Conservation (phyloP, 2,329 filamentous ascomycete genomes). For the Pezicula rhizophila region DNA sequence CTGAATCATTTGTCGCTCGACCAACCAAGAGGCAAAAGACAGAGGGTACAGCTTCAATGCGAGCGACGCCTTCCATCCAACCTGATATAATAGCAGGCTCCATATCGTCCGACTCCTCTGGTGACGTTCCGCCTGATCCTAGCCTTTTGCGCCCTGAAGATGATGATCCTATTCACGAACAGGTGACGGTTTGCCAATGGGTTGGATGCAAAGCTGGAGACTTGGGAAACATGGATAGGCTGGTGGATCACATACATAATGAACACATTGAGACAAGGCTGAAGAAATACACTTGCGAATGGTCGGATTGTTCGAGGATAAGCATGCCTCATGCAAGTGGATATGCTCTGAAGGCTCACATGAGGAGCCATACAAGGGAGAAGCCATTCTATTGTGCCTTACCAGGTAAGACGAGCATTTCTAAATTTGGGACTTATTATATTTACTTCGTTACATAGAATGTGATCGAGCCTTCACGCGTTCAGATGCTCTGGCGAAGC, state of each 20-base stretch:
- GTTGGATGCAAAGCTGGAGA: constrained; percentile 68
- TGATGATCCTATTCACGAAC: constrained; percentile 64
- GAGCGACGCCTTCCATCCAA: constrained; percentile 24
- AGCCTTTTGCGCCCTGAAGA: constrained; percentile 63
- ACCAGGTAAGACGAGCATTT: constrained; percentile 57
- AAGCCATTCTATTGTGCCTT: constrained; percentile 97
- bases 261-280: constrained; percentile 89
- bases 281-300: constrained; percentile 98
- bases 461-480: constrained; percentile 95
- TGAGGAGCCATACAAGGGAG: constrained; percentile 95
- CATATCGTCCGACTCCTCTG: constrained; percentile 85
- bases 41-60: constrained; percentile 14
- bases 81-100: constrained; percentile 50
- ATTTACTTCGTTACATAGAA: constrained; percentile 49
- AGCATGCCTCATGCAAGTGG: constrained; percentile 89
- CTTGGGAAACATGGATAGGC: constrained; percentile 70
- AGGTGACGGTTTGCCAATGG: constrained; percentile 75
- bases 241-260: constrained; percentile 82
- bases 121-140: constrained; percentile 71
- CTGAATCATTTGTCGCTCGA: constrained; percentile 3
- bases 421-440: not conserved
- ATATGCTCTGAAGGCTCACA: constrained; percentile 93
- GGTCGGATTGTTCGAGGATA: constrained; percentile 83
- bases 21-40: constrained; percentile 27
- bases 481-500: constrained; percentile 92